A percentile compares a stretch with the other conserved stretches of the same genome.
phyloP scores from a whole-genome alignment of 75 land plant genomes.

The Sequoiadendron giganteum region DNA sequence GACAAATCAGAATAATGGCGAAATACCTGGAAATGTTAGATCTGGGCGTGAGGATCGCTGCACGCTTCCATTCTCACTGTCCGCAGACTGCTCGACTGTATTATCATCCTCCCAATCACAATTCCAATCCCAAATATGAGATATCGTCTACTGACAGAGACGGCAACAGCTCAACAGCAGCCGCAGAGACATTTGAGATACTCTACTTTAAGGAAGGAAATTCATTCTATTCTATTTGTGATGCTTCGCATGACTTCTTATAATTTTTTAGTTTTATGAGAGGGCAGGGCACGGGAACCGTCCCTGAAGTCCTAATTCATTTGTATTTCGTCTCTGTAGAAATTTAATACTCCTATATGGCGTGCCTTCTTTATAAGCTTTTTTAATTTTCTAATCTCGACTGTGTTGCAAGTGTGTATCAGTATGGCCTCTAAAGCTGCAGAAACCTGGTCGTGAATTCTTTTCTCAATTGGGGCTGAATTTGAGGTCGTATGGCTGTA shows the following conservation, averaged over 20 bases:
- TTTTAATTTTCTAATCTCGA: too few relatives aligned
- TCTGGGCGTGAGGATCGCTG: slow-evolving; percentile 26
- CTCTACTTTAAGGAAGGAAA: not conserved
- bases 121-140: not conserved
- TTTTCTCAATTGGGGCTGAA: too few relatives aligned
- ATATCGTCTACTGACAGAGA: not conserved
- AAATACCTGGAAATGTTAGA: slow-evolving; percentile 35
- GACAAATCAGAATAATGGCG: slow-evolving; percentile 12
- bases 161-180: not conserved
- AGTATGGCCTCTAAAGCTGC: too few relatives aligned
- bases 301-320: not conserved
- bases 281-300: not conserved
- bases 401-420: too few relatives aligned
- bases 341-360: too few relatives aligned
- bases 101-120: not conserved
- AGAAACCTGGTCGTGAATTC: too few relatives aligned
- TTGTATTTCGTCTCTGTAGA: too few relatives aligned
- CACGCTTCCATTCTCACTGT: not conserved
- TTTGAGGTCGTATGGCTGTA: too few relatives aligned
- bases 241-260: too few relatives aligned
- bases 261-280: not conserved
- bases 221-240: too few relatives aligned
- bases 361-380: too few relatives aligned
- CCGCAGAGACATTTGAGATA: not conserved
- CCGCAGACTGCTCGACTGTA: too few relatives aligned